Conservation (phyloP, 495 filamentous ascomycete species). For the Alectoria sarmentosa region DNA sequence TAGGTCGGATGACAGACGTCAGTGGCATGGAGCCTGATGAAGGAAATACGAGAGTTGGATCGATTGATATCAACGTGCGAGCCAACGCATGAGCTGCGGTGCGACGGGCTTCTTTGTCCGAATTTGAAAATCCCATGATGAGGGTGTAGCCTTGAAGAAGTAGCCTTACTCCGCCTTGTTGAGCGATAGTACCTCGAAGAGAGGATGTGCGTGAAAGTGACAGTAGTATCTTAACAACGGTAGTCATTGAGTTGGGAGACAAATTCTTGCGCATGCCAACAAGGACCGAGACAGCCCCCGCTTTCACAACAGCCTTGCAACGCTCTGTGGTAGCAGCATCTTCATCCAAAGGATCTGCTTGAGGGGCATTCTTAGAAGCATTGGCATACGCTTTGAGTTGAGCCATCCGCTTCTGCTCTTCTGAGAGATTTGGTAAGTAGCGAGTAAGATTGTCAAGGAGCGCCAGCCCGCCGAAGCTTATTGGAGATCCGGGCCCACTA, state of each 20-base stretch:
- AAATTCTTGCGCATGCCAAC: conserved; percentile 60
- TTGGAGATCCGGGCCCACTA: conserved; percentile 43
- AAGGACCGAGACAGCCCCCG: conserved; percentile 65
- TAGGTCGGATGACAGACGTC: conserved; percentile 69
- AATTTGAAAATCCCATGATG: conserved; percentile 41
- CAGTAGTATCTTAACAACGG: conserved; percentile 68
- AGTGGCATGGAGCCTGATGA: conserved; percentile 63
- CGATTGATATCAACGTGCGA: conserved; percentile 83
- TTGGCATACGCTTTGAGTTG: conserved; percentile 93
- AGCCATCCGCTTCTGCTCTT: conserved; percentile 84
- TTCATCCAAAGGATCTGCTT: conserved; percentile 61
- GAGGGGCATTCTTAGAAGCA: conserved; percentile 53
- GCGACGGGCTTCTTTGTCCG: conserved; percentile 42
- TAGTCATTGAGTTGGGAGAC: conserved; percentile 55
- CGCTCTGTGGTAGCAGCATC: conserved; percentile 68
- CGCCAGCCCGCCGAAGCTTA: conserved; percentile 78
- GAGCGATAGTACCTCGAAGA: conserved; percentile 70
- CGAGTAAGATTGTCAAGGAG: conserved; percentile 74
- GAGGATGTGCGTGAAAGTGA: conserved; percentile 64
- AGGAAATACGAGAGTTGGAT: conserved; percentile 80
- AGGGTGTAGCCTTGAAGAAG: conserved; percentile 60
- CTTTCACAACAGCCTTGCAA: conserved; percentile 66
- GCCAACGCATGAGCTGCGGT: conserved; percentile 79
- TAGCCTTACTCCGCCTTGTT: conserved; percentile 85
- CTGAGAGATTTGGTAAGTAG: conserved; percentile 71